A percentile compares a stretch with the other conserved stretches of the same genome.
Conservation (phyloP, 2,329 filamentous ascomycete genomes). For the Paecilomyces sp. region DNA sequence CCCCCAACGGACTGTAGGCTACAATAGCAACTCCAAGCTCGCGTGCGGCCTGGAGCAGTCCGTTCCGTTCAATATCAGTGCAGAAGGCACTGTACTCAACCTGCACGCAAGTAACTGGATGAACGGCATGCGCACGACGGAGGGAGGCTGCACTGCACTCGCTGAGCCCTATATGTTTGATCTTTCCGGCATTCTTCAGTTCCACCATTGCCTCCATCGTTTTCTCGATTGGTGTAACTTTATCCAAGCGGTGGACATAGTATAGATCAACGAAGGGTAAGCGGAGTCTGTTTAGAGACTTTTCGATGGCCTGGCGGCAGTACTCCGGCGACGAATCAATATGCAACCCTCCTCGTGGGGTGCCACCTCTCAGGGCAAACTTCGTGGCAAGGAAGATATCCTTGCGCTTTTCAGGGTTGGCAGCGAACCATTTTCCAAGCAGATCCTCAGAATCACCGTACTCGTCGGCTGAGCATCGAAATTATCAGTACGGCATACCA, state of each 20-base stretch:
- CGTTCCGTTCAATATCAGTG: not conserved
- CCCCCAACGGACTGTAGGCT: constrained; percentile 36
- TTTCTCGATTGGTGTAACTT: constrained; percentile 17
- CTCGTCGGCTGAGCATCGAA: constrained; percentile 11
- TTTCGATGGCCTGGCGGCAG: constrained; percentile 30
- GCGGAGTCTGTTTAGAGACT: constrained; percentile 30
- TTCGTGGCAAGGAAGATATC: constrained; percentile 46
- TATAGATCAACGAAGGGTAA: constrained; percentile 38
- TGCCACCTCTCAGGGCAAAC: constrained; percentile 26
- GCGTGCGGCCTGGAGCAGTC: constrained; percentile 18
- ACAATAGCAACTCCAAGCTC: constrained; percentile 34
- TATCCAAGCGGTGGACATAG: constrained; percentile 35
- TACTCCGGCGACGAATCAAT: constrained; percentile 31
- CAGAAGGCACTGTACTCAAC: not conserved
- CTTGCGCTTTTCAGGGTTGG: constrained; percentile 31
- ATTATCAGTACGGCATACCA: not conserved
- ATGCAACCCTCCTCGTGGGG: constrained; percentile 4
- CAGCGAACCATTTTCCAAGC: constrained; percentile 40
- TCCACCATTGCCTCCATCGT: constrained; percentile 33
- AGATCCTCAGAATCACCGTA: constrained; percentile 41
- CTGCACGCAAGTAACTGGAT: constrained; percentile 28
- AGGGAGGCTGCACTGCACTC: constrained; percentile 40
- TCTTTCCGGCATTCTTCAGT: constrained; percentile 39
- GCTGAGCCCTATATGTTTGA: constrained; percentile 42
- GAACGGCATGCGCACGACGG: constrained; percentile 38